These are phyloP conservation scores for Verticillium nubilum DNA, from an alignment of 2,329 filamentous ascomycete species.

Conservation along the genomic window DNA sequence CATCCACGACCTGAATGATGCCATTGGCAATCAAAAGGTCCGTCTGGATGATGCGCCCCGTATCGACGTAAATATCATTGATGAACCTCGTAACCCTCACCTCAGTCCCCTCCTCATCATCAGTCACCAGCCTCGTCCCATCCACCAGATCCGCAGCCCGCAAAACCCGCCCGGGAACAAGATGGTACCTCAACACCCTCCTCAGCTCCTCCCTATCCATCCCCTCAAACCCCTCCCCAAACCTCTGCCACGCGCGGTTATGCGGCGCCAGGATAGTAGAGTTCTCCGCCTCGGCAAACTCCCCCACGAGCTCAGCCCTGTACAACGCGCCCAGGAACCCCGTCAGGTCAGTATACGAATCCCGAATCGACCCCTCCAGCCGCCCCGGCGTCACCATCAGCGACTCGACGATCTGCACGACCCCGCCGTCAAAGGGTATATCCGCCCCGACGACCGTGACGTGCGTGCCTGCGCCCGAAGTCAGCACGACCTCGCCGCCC, in stretches of 20 bases:
- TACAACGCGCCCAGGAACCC: conserved; percentile 12
- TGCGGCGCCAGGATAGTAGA: conserved; percentile 11
- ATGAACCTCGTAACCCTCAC: conserved; percentile 13
- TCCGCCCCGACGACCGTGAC: conserved; percentile 36
- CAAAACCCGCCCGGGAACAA: conserved; percentile 5
- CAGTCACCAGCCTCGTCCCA: conserved; percentile 2
- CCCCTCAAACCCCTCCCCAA: conserved; percentile 3
- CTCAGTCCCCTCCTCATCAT: neutral
- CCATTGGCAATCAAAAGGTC: conserved; percentile 54
- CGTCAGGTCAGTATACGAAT: conserved; percentile 10
- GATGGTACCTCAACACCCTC: conserved; percentile 10
- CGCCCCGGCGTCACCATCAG: conserved; percentile 38
- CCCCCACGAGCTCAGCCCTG: conserved; percentile 6
- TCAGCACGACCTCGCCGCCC: conserved; percentile 19
- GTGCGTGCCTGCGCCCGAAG: conserved; percentile 30
- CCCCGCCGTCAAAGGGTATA: conserved; percentile 40
- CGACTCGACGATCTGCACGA: conserved; percentile 47
- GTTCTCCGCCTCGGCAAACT: conserved; percentile 9
- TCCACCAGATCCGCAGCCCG: conserved; percentile 4
- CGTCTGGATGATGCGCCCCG: conserved; percentile 42
- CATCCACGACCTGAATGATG: conserved; percentile 53
- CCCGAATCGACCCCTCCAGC: conserved; percentile 8
- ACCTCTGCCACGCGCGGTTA: conserved; percentile 9
- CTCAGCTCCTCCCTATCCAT: conserved; percentile 6
- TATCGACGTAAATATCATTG: conserved; percentile 44